phyloP scores from a whole-genome alignment of 2,329 filamentous ascomycete genomes.

The Colletotrichum sp. region DNA sequence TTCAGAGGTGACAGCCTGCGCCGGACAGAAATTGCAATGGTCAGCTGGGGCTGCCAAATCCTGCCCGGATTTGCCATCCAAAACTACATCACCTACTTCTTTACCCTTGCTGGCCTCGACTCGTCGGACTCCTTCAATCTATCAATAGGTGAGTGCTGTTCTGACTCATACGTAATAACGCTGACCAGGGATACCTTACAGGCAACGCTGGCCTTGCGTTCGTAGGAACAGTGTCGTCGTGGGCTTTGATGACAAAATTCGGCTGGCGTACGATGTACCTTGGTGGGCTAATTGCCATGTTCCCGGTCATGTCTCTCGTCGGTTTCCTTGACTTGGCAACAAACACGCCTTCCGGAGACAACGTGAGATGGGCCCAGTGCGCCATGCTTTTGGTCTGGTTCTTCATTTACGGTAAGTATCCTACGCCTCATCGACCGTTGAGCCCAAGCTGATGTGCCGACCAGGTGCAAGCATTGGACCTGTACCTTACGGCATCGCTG shows the following conservation, averaged over 20 bases:
- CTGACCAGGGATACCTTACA: not conserved
- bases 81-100: conserved; percentile 42
- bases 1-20: conserved; percentile 41
- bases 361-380: conserved; percentile 52
- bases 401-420: conserved; percentile 44
- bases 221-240: conserved; percentile 49
- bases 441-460: not conserved
- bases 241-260: conserved; percentile 45
- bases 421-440: not conserved
- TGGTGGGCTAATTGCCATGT: conserved; percentile 43
- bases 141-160: not conserved
- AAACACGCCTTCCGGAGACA: conserved; percentile 33
- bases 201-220: conserved; percentile 23
- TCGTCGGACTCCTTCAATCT: not conserved
- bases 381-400: conserved; percentile 45
- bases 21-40: conserved; percentile 47
- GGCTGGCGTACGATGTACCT: conserved; percentile 51
- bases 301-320: conserved; percentile 43
- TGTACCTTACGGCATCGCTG: conserved; percentile 45
- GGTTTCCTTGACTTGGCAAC: conserved; percentile 48
- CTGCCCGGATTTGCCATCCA: conserved; percentile 40
- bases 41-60: conserved; percentile 43
- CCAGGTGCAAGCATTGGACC: not conserved
- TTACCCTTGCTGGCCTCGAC: conserved; percentile 40
- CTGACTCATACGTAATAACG: fast-evolving